Percentiles rank a stretch among this genome's conserved stretches.
Conservation (phyloP, 768 basidiomycete genomes). For the Russula sp. region DNA sequence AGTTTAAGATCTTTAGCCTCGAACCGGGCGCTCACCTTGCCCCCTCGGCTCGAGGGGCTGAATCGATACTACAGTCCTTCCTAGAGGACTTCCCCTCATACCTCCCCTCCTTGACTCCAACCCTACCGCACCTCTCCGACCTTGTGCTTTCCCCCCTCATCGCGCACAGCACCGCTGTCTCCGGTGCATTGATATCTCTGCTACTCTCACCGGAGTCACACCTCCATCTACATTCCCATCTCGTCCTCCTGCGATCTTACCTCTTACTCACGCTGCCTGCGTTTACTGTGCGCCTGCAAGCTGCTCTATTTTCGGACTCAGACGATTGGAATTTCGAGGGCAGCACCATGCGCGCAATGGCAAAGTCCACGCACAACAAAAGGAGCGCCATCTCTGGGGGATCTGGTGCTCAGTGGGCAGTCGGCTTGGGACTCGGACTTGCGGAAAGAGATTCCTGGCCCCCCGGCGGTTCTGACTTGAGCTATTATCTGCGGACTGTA, state of each 20-base stretch:
- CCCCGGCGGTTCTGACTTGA: slow-evolving; percentile 77
- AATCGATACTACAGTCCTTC: slow-evolving; percentile 38
- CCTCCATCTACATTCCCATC: slow-evolving; percentile 64
- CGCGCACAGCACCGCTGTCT: slow-evolving; percentile 56
- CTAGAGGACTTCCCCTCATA: slow-evolving; percentile 48
- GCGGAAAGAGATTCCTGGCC: slow-evolving; percentile 77
- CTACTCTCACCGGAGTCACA: slow-evolving; percentile 56
- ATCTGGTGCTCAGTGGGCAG: slow-evolving; percentile 38
- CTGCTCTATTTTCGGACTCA: slow-evolving; percentile 72
- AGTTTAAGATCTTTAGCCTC: slow-evolving; percentile 54
- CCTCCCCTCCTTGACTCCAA: slow-evolving; percentile 60
- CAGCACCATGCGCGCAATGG: slow-evolving; percentile 18
- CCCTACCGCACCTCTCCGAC: slow-evolving; percentile 51
- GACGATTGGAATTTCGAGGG: slow-evolving; percentile 33
- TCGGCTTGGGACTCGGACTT: slow-evolving; percentile 70
- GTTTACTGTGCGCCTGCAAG: slow-evolving; percentile 62
- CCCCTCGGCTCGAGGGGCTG: slow-evolving; percentile 24
- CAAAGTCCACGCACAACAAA: slow-evolving; percentile 10
- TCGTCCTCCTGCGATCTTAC: slow-evolving; percentile 64
- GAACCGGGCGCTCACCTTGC: slow-evolving; percentile 46
- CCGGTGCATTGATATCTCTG: slow-evolving; percentile 55
- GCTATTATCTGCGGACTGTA: slow-evolving; percentile 75
- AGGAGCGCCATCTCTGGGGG: background rate
- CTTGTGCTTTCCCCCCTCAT: slow-evolving; percentile 54
- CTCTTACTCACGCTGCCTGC: slow-evolving; percentile 63